Base-by-base conservation (phyloP, 768 basidiomycete genomes). In the Austroboletus eburneus region DNA sequence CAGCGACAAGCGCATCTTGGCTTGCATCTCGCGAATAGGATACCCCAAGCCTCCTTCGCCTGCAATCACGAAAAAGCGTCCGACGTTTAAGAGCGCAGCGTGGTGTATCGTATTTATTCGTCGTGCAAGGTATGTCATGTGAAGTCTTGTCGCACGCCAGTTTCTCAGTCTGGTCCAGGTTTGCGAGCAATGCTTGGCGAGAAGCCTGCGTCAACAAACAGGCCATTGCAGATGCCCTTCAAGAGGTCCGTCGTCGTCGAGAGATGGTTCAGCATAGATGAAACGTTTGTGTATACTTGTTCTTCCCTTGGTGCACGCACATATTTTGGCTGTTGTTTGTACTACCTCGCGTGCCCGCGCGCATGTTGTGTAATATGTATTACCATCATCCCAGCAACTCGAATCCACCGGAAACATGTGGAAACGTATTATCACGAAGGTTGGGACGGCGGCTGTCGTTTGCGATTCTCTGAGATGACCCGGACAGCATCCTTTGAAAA, bases 401-500 rank as follows among this genome's bases (percentile, higher is more conserved):
- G 27, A 42, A 8, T 7, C n/a, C n/a, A n/a, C n/a, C n/a, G n/a
- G n/a, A n/a, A n/a, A n/a, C 14, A 24, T 32, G 5, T 22, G 17
- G 18, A 35, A 41, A 33, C 16, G 22, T 44, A 39, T 43, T 12
- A 14, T 47, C 58, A 62, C 23, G 18, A 48, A 29, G 47, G 39
- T 18, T 57, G 33, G 30, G 55, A 56, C 17, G 57, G 58, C 4
- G 62, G 67, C 5, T 57, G 53, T 49, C 61, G 69, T 12, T 52
- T 62, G 20, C 59, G 64, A 23, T 61, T 61, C 52, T 68, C 58
- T 25, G 75, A 70, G 20, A 85, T 50, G 37, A 91, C 65, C 30
- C 79, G 80, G 35, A 91, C 83, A 1, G 85, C 86, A 50, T 84
- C 75, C 59, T 83, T 87, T 7, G 83, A 80, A 57, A 87, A 83